These are phyloP conservation scores for Leptographium flavum DNA, from an alignment of 2,329 filamentous ascomycete genomes.

Conservation along the genomic window DNA sequence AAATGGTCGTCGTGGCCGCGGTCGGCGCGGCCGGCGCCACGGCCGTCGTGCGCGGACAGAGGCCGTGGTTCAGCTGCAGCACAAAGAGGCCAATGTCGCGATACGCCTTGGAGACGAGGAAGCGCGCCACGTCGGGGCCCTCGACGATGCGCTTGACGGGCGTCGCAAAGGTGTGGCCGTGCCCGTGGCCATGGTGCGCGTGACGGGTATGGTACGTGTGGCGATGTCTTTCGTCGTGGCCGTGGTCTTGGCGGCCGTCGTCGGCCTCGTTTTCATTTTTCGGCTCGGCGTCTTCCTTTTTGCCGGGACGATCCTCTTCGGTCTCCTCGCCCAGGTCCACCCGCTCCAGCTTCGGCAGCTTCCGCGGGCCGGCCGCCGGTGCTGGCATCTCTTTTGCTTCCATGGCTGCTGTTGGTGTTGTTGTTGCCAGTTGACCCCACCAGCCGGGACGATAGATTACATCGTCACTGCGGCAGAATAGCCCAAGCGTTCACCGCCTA, in stretches of 20 bases:
- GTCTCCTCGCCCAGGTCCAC: no score
- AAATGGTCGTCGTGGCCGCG: slow-evolving; percentile 26
- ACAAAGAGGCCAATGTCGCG: slow-evolving; percentile 76
- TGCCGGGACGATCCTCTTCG: no score
- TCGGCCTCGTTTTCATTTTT: not conserved
- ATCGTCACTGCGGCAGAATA: no score
- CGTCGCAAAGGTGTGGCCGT: slow-evolving; percentile 41
- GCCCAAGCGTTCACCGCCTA: no score
- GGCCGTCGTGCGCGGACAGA: slow-evolving; percentile 53
- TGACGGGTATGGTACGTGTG: not conserved
- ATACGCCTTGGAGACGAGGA: slow-evolving; percentile 72
- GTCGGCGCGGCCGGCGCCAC: slow-evolving; percentile 15
- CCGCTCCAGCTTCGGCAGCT: no score
- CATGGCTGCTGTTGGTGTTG: no score
- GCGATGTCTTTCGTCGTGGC: not conserved
- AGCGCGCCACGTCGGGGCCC: slow-evolving; percentile 64
- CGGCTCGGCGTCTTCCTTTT: no score
- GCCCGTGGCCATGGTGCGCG: not conserved
- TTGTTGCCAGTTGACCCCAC: no score
- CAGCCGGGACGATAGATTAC: no score
- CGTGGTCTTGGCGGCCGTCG: no score
- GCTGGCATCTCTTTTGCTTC: no score
- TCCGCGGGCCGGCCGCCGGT: no score
- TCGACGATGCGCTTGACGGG: slow-evolving; percentile 78
- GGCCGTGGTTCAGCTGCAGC: slow-evolving; percentile 74